Evolutionary conservation across 1,284 basidiomycete species (phyloP).

Genomic region (Clitocybe nebularis): DNA sequence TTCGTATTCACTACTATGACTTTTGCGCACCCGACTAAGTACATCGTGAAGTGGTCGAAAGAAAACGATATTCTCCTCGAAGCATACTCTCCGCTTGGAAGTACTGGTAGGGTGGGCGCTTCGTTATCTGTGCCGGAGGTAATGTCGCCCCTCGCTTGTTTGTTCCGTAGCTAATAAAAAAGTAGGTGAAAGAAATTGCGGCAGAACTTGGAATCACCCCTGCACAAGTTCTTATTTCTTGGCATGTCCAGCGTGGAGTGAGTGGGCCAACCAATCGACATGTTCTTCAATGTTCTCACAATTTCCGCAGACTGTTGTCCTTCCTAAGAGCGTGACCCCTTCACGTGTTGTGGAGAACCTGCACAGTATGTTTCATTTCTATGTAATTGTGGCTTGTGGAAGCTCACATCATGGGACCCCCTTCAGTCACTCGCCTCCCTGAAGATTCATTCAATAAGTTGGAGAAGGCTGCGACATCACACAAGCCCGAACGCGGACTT

Average conservation of each 20-base stretch:
- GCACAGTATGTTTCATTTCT: conserved; percentile 35
- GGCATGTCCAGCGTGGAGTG: conserved; percentile 78
- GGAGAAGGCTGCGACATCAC: conserved; percentile 55
- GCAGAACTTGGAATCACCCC: conserved; percentile 66
- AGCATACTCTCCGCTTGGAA: conserved; percentile 79
- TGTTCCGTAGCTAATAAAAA: neutral
- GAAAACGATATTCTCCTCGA: conserved; percentile 65
- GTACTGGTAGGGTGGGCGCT: conserved; percentile 52
- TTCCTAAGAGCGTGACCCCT: conserved; percentile 79
- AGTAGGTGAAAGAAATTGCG: conserved; percentile 55
- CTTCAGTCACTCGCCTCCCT: conserved; percentile 50
- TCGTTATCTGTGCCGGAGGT: conserved; percentile 54
- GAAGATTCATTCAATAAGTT: conserved; percentile 52
- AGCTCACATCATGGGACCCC: neutral
- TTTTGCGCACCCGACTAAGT: neutral
- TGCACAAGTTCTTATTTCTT: conserved; percentile 77
- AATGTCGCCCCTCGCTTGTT: conserved; percentile 1
- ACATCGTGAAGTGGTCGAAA: conserved; percentile 48
- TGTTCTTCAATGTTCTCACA: conserved; percentile 1
- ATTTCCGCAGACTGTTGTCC: conserved; percentile 53
- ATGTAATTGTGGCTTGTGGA: neutral
- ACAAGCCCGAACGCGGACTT: conserved; percentile 48
- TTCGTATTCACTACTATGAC: conserved; percentile 23
- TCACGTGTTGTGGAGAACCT: conserved; percentile 72
- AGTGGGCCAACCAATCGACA: conserved; percentile 22